A percentile compares a stretch with the other conserved stretches of the same genome.
Evolutionary conservation across 371 early-diverging fungal species (phyloP).

Genomic region (Chytridium lagenaria): DNA sequence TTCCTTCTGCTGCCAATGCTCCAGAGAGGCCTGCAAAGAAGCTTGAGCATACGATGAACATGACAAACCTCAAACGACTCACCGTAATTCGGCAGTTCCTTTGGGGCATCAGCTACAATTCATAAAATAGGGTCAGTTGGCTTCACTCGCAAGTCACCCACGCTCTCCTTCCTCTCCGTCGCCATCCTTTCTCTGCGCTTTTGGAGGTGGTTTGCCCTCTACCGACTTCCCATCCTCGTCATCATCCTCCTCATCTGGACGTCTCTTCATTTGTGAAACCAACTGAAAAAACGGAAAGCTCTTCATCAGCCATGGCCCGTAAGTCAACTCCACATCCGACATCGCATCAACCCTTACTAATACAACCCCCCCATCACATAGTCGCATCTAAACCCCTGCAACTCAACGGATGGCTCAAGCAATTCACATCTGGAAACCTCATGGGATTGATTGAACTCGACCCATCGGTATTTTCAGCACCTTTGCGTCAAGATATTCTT

Average conservation of each 20-base stretch:
- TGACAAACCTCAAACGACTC: too few species aligned
- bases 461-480: constrained; percentile 73
- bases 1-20: constrained; percentile 21
- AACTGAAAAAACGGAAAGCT: constrained; percentile 21
- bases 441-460: constrained; percentile 77
- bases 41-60: background rate
- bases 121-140: background rate
- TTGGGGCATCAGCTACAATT: background rate
- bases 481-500: constrained; percentile 82
- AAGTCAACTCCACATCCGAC: background rate
- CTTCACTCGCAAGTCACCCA: background rate
- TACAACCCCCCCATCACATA: background rate
- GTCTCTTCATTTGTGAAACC: background rate
- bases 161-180: background rate
- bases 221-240: background rate
- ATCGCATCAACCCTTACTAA: background rate
- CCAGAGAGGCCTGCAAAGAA: constrained; percentile 11
- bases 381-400: constrained; percentile 19
- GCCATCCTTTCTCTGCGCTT: background rate
- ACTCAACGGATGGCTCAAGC: constrained; percentile 83
- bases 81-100: constrained; percentile 16
- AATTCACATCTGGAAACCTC: constrained; percentile 78
- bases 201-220: background rate
- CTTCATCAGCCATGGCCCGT: too few species aligned
- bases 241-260: background rate